Base-by-base conservation (phyloP, 1,284 basidiomycete genomes). In the Ganoderma meredithae region DNA sequence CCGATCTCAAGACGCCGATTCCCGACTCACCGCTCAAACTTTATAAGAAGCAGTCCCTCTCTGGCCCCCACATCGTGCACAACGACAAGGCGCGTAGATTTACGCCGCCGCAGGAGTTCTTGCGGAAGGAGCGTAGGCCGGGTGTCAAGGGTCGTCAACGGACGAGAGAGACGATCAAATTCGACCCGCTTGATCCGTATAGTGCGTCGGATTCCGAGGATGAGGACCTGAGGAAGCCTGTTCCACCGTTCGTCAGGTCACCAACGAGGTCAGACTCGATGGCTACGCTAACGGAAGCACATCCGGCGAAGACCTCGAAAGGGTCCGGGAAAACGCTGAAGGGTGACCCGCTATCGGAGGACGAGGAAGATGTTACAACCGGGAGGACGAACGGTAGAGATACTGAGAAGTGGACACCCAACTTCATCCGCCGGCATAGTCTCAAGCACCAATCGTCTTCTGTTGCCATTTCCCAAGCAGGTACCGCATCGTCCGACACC, bases 81-180 rank as follows among this genome's bases (percentile, higher is more conserved):
- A 40, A 44, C 6, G n/a, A 56, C 15, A 33, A 25, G 17, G 33
- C 69, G 22, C 63, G 65, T 33, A 61, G 67, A n/a, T 72, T 70
- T 61, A 72, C 71, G 4, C 71, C 71, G 1, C 71, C 69, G 4
- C 71, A 65, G 22, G 71, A 70, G 6, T 70, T 71, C 40, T 65
- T 77, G 36, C 74, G 72, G n/a, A 79, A 76, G 73, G 76, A 72
- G 47, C 73, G 69, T 27, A 73, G 70, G 25, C 64, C 69, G 1
- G 74, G 71, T 19, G 65, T 74, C 7, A 71, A 71, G 10, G 65
- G 72, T 4, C 65, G 72, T 17, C 62, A 73, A 41, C 80, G 78
- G 49, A 81, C 77, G 41, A 78, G 82, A 55, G 84, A 84, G 60
- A 81, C 81, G 1, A 80, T 90, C 73, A 87, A 85, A 72, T 90